These are phyloP conservation scores for Fusarium euwallaceae DNA, from an alignment of 2,329 filamentous ascomycete species.

Conservation along the genomic window DNA sequence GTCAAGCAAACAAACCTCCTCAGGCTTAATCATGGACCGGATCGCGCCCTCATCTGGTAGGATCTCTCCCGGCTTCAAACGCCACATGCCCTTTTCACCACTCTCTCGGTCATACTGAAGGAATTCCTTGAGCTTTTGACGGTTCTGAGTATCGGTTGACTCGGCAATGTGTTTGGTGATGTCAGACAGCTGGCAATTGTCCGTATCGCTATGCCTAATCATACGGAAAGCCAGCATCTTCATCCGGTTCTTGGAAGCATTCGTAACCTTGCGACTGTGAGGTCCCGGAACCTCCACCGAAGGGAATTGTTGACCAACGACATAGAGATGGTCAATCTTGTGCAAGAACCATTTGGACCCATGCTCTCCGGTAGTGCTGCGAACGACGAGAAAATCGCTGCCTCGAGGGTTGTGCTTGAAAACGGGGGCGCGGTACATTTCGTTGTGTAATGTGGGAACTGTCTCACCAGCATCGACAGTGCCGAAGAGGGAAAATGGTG, in stretches of 20 bases:
- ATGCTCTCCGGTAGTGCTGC: constrained; percentile 82
- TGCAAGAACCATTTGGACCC: constrained; percentile 86
- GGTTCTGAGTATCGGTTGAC: constrained; percentile 93
- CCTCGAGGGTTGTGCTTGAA: constrained; percentile 85
- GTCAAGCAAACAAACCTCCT: constrained; percentile 94
- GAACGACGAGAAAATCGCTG: constrained; percentile 89
- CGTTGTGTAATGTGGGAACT: constrained; percentile 91
- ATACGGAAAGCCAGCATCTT: constrained; percentile 96
- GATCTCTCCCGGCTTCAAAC: constrained; percentile 77
- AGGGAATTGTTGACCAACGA: constrained; percentile 93
- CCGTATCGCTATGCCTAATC: constrained; percentile 79
- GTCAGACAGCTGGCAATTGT: constrained; percentile 80
- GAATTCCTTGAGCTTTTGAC: constrained; percentile 97
- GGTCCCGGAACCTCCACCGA: constrained; percentile 93
- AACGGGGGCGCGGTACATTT: constrained; percentile 94
- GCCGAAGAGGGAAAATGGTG: constrained; percentile 95
- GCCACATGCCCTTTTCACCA: constrained; percentile 82
- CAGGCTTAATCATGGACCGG: constrained; percentile 90
- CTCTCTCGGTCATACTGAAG: constrained; percentile 87
- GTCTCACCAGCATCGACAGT: constrained; percentile 92
- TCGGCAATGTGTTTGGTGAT: constrained; percentile 94
- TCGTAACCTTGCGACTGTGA: constrained; percentile 94
- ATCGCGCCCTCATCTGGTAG: constrained; percentile 86
- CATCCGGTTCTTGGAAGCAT: constrained; percentile 95
- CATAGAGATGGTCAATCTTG: constrained; percentile 90